Conservation (phyloP, 495 filamentous ascomycete genomes). For the Cudoniella acicularis region DNA sequence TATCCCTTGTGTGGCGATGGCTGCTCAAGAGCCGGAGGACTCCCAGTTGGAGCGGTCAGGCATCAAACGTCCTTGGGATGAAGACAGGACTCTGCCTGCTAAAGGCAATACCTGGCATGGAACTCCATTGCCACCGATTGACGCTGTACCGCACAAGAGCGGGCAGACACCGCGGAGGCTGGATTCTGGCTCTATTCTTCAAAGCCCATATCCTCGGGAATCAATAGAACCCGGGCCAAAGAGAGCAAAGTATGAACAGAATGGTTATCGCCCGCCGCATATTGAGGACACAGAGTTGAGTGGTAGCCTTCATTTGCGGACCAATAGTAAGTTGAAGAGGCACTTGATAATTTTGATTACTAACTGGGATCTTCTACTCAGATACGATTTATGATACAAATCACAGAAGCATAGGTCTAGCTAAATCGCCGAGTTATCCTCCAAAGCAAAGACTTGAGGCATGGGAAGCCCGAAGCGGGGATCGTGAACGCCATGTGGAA, state of each 20-base stretch:
- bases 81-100: conserved; percentile 6
- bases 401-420: not conserved
- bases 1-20: conserved; percentile 23
- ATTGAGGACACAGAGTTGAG: conserved; percentile 10
- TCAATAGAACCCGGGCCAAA: conserved; percentile 7
- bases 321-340: conserved; percentile 5
- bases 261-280: conserved; percentile 15
- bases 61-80: conserved; percentile 27
- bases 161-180: not conserved
- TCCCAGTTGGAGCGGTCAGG: conserved; percentile 17
- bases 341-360: not conserved
- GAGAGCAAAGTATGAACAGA: conserved; percentile 15
- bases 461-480: conserved; percentile 8
- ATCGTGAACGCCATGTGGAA: not conserved
- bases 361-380: not conserved
- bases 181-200: not conserved
- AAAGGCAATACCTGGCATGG: conserved; percentile 1
- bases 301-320: conserved; percentile 8
- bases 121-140: conserved; percentile 19
- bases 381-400: conserved; percentile 1
- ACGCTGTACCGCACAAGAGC: conserved; percentile 6
- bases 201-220: conserved; percentile 4
- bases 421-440: not conserved
- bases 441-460: conserved; percentile 3
- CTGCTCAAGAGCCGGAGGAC: conserved; percentile 22